phyloP scores from a whole-genome alignment of 2,329 filamentous ascomycete species.

The Phialophora chinensis region DNA sequence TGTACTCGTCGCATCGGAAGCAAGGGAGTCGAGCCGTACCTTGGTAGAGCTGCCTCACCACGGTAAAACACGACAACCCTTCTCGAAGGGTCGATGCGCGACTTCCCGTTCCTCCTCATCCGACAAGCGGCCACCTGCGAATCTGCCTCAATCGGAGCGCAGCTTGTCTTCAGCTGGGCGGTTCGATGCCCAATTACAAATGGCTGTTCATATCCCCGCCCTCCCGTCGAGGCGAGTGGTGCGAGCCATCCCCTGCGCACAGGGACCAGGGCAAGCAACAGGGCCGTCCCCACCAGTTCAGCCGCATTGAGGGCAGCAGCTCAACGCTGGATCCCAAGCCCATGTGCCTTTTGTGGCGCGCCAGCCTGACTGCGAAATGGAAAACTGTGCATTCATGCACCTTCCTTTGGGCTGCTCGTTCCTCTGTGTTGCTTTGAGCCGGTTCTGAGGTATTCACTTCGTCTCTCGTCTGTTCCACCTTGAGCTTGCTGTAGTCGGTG shows the following conservation, averaged over 20 bases:
- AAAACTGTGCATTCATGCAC: not conserved
- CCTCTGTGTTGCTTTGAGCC: not conserved
- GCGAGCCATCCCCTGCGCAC: not conserved
- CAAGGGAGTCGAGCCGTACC: not conserved
- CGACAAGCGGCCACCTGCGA: not conserved
- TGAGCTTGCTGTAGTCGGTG: not conserved
- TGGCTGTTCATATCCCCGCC: not conserved
- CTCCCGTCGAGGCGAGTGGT: not conserved
- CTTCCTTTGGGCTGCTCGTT: not conserved
- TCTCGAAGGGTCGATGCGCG: not conserved
- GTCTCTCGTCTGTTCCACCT: not conserved
- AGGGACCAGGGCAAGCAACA: not conserved
- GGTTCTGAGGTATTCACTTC: not conserved
- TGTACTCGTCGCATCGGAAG: not conserved
- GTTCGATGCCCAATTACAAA: not conserved
- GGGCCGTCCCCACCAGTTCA: not conserved
- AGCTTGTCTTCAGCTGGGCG: not conserved
- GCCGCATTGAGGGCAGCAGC: not conserved
- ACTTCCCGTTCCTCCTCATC: not conserved
- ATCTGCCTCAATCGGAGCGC: not conserved
- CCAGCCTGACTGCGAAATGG: not conserved
- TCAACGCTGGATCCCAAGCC: not conserved
- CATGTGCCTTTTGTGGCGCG: not conserved
- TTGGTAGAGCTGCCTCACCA: not conserved
- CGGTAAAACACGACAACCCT: not conserved